phyloP scores from a whole-genome alignment of 2,329 filamentous ascomycete species.

The Monosporascus sp. region DNA sequence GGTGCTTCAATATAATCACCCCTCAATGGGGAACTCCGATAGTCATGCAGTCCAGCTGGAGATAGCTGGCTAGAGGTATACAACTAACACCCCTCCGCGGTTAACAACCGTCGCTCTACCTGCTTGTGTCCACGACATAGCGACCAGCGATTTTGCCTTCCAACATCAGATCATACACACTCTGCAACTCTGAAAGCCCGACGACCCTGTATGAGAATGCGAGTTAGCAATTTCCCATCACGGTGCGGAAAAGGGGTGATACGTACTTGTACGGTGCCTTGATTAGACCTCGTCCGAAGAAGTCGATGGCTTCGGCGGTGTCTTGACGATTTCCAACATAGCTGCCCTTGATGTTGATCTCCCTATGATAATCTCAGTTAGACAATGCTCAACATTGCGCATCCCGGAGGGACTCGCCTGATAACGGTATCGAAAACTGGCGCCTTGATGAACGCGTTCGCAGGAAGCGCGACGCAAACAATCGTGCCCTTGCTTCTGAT shows the following conservation, averaged over 20 bases:
- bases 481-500: slow-evolving; percentile 77
- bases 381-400: background rate
- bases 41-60: background rate
- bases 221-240: background rate
- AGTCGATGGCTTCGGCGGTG: slow-evolving; percentile 82
- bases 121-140: slow-evolving; percentile 1
- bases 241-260: background rate
- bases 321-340: slow-evolving; percentile 94
- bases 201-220: background rate
- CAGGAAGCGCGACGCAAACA: slow-evolving; percentile 84
- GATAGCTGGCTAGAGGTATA: background rate
- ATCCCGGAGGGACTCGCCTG: slow-evolving; percentile 19
- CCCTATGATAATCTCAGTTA: slow-evolving; percentile 39
- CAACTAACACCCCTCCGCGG: background rate
- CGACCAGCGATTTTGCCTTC: background rate
- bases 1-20: background rate
- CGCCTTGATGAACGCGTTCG: slow-evolving; percentile 71
- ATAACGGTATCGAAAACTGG: slow-evolving; percentile 87
- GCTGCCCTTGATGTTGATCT: slow-evolving; percentile 87
- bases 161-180: background rate
- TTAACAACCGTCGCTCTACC: background rate
- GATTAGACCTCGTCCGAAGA: slow-evolving; percentile 79
- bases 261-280: slow-evolving; percentile 72
- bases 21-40: background rate
- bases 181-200: background rate